A percentile compares a stretch with the other conserved stretches of the same genome.
Conservation (phyloP, 2,329 filamentous ascomycete genomes). For the Saccharata proteae region DNA sequence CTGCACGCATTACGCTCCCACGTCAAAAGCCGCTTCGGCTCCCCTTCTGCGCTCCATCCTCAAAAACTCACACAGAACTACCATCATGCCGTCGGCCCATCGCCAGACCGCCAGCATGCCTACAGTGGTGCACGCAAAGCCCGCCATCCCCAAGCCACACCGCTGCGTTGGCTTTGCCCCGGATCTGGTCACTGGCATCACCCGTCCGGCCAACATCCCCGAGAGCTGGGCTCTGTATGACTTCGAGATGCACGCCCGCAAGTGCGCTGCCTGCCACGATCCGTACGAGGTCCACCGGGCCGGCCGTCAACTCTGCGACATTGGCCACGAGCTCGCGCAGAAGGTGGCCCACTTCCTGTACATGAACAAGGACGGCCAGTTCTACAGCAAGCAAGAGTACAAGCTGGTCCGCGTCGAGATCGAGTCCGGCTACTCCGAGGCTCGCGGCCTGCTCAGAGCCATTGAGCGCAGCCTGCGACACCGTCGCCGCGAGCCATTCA, state of each 20-base stretch:
- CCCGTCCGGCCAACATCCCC: slow-evolving; percentile 26
- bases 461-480: slow-evolving; percentile 28
- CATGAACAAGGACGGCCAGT: slow-evolving; percentile 13
- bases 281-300: slow-evolving; percentile 30
- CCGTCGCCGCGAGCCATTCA: slow-evolving; percentile 24
- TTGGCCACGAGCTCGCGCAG: slow-evolving; percentile 32
- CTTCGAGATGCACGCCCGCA: slow-evolving; percentile 35
- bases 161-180: slow-evolving; percentile 22
- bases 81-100: slow-evolving; percentile 8
- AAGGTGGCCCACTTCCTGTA: slow-evolving; percentile 31
- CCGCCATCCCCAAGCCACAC: slow-evolving; percentile 17
- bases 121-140: slow-evolving; percentile 20
- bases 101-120: slow-evolving; percentile 17
- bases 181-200: slow-evolving; percentile 26
- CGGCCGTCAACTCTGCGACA: slow-evolving; percentile 30
- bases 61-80: too few relatives aligned
- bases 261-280: slow-evolving; percentile 32
- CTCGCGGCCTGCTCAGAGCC: slow-evolving; percentile 27
- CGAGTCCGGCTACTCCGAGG: slow-evolving; percentile 25
- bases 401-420: slow-evolving; percentile 35
- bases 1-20: too few relatives aligned
- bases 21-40: too few relatives aligned
- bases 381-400: slow-evolving; percentile 20
- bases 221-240: slow-evolving; percentile 36
- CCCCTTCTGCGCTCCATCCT: too few relatives aligned